Evolutionary conservation across 805 yeast genomes (phyloP), one percentile per base, ranked within the genome.

Genomic region (Saccharomyces paradoxus): DNA sequence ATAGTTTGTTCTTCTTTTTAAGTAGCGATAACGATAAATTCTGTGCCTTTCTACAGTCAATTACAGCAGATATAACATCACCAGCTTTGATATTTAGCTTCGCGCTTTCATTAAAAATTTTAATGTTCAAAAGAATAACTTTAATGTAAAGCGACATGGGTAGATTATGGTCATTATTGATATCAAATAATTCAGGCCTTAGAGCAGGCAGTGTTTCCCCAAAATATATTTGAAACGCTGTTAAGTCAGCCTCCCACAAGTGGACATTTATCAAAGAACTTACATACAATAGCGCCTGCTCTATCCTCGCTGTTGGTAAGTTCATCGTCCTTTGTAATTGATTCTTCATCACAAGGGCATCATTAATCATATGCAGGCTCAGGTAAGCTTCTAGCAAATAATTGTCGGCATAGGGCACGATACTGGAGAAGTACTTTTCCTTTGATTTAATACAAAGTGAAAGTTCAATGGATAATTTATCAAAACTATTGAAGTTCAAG

Each of bases 1-100:
- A 60, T 12, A 56, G 58, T 29, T 59, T 61, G 56, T 54, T 66
- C 31, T 32, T 56, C 53, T 76, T 78, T 54, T 78, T 79, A 46
- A 83, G 54, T 8, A 84, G 66, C 0, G 87, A 81, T 54, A 78
- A 77, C 8, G 81, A 63, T 5, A 85, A 65, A 57, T 82, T 79
- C 2, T 83, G 68, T 1, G 83, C 73, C 10, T 76, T 70, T 54
- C 79, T 83, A 13, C 74, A 65, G 48, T 80, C 79, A 3, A 63
- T 57, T 3, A 73, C 62, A 6, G 73, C 55, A 2, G 56, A 62
- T 1, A 57, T 46, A 26, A 66, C 46, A 32, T 64, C 55, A 13
- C 60, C 54, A 1, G 51, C 48, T 8, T 49, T 6, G 10, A 58
- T 26, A 24, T 67, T 67, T 12, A 68, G 48, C 24, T 49, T 50